Base-by-base conservation (phyloP, 2,329 filamentous ascomycete species). In the Aspergillus carbonarius region DNA sequence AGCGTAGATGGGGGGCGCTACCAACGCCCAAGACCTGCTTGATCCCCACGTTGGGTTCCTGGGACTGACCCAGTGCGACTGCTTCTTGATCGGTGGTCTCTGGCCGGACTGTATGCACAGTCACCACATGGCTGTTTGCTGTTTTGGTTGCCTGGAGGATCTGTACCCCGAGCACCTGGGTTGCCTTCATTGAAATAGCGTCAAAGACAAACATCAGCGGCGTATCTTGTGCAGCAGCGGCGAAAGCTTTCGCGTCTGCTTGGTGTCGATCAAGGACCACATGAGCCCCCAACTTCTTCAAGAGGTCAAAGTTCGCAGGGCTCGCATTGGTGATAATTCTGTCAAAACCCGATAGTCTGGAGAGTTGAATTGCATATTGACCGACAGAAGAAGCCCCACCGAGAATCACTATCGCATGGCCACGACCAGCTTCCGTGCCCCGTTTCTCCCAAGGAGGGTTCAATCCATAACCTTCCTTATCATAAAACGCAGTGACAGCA, bases 321-420 rank as follows among this genome's bases (percentile, higher is more conserved):
- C 71, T 70, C 8, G 72, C 70, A 39, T 70, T 74, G 15, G 72
- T 70, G 46, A 75, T 63, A 40, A 76, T 68, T n/a, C 60, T 66
- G 15, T 63, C 60, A 60, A 73, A 76, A 1, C 72, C 72, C 3
- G 70, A 72, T 2, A 72, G 66, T 17, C 68, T 65, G 6, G 73
- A 66, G 7, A 74, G 55, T 60, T 75, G 72, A n/a, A 75, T 67
- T 1, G 69, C 69, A 58, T 72, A 76, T 52, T 74, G 72, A 6
- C 73, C 73, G 2, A 73, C 71, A 2, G 66, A 70, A 1, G 72
- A 74, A 48, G 71, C 68, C 1, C 74, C 75, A 5, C 75, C 75
- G 46, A 76, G 66, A 5, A 78, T 66, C 1, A 59, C 63, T 18
- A 66, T 1, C 60, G 63, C 49, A 18, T 62, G 58, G 6, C 60